Evolutionary conservation across 768 basidiomycete genomes (phyloP).

Genomic region (Lenzites betulinus): DNA sequence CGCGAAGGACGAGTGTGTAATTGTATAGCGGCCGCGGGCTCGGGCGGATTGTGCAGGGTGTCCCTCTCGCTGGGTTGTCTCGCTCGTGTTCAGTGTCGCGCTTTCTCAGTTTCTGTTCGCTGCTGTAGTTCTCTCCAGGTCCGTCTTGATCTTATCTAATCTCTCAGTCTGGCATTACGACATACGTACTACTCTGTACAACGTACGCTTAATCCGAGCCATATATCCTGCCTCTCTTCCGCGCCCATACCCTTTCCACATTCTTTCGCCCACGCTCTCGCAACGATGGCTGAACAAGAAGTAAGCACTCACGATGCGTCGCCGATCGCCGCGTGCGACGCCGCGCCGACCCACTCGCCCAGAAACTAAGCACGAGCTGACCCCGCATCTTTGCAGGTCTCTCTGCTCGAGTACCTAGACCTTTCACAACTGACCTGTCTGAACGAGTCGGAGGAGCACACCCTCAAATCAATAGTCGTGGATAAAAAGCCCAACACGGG

Average conservation of each 20-base stretch:
- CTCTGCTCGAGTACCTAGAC: slow-evolving; percentile 61
- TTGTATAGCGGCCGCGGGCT: slow-evolving; percentile 53
- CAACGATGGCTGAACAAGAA: slow-evolving; percentile 21
- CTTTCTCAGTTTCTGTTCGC: background rate
- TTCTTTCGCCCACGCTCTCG: background rate
- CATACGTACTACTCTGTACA: slow-evolving; percentile 20
- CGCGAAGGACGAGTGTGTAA: slow-evolving; percentile 91
- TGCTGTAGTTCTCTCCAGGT: background rate
- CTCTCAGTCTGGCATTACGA: slow-evolving; percentile 15
- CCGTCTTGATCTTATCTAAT: slow-evolving; percentile 28
- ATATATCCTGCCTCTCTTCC: background rate
- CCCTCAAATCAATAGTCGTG: slow-evolving; percentile 52
- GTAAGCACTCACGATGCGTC: slow-evolving; percentile 10
- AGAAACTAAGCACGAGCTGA: background rate
- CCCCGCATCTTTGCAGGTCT: slow-evolving; percentile 38
- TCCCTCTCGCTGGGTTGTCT: background rate
- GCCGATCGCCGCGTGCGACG: background rate
- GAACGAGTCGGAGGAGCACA: slow-evolving; percentile 59
- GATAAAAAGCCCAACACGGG: slow-evolving; percentile 47
- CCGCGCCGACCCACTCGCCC: background rate
- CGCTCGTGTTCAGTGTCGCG: background rate
- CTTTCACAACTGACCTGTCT: slow-evolving; percentile 63
- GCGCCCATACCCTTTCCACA: background rate
- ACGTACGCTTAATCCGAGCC: slow-evolving; percentile 19
- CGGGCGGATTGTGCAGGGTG: too few relatives aligned